Base-by-base conservation (phyloP, 352 stramenopile species). In the Globisporangium nunn region DNA sequence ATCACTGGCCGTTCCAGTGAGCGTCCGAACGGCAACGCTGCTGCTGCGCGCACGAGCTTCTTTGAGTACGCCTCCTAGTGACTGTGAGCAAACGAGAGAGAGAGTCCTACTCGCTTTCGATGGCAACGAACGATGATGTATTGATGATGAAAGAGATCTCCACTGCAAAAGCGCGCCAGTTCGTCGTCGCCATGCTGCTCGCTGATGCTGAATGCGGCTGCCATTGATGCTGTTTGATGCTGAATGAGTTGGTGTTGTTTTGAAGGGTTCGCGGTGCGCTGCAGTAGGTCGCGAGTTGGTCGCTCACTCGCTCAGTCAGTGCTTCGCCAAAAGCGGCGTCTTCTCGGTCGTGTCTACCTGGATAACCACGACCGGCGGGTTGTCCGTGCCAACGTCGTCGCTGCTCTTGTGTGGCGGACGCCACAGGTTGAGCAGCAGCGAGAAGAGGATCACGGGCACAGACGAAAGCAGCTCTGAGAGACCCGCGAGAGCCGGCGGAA, bases 381-480 rank as follows among this genome's bases (percentile, higher is more conserved):
- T 58, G 50, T 59, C 67, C 6, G 43, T 17, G 41, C 61, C 54
- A 23, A 40, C 31, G 28, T 58, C 52, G 23, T 59, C 52, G 5
- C 44, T 49, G 54, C 56, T 53, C 46, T 58, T 39, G 55, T 77
- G 82, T 8, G 75, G 75, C 2, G 77, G 79, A 10, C 62, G 73
- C 77, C 81, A 92, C 35, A 73, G 55, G 54, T 84, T 85, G 49
- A 92, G 75, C 49, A 89, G 56, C 31, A 89, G 67, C 43, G 77
- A 89, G 58, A 89, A 89, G 12, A 88, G 61, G 18, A 92, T 82
- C 54, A 92, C 81, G 1, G 81, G 81, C n/a, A 92, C 80, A 5
- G 80, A 88, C 44, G 75, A 88, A 7, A 90, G 56, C 37, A 89
- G 57, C 55, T 90, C 81, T 18, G 80, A 89, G 28, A 92, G 67